Evolutionary conservation across 768 basidiomycete species (phyloP), one percentile per base, ranked within the genome.

Genomic region (Panaeolus cyanescens): DNA sequence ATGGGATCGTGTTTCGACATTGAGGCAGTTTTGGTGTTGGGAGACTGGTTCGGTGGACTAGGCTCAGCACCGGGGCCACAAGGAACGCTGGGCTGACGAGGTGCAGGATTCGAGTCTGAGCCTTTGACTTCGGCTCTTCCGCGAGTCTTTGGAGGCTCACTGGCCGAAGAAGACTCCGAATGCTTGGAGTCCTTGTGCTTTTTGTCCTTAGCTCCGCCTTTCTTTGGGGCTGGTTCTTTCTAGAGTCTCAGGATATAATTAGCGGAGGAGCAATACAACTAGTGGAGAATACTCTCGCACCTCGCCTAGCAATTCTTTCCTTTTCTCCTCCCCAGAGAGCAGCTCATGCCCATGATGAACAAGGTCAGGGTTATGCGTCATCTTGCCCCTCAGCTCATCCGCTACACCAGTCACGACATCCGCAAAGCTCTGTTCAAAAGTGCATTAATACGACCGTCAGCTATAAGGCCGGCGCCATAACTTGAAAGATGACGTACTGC

Each of bases 401-500:
- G 65, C 71, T 17, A 72, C 13, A 0, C 72, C 72, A 22, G 42
- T 54, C 2, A 71, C 62, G 54, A 68, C 72, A 15, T 73, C 73
- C 37, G 60, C 65, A 1, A 73, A 59, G 0, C 65, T 68, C 71
- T 74, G 32, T 36, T 7, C 15, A 34, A 30, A 13, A 13, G 42
- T 3, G 19, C 15, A 25, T n/a, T n/a, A n/a, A 30, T 28, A 50
- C n/a, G 10, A 17, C 19, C 45, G 10, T 59, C 22, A 62, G 42
- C 10, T 55, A 36, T 7, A 39, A 22, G 5, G 12, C n/a, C 31
- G n/a, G n/a, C 1, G 32, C 12, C 17, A n/a, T 28, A 61, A 19
- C 2, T 39, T 33, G 50, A 19, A 55, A 15, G 33, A 15, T 13
- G 22, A 70, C 77, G 39, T 62, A 81, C 80, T n/a, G 80, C 68